phyloP scores from a whole-genome alignment of 257 asterid species.

The Petunia axillaris region DNA sequence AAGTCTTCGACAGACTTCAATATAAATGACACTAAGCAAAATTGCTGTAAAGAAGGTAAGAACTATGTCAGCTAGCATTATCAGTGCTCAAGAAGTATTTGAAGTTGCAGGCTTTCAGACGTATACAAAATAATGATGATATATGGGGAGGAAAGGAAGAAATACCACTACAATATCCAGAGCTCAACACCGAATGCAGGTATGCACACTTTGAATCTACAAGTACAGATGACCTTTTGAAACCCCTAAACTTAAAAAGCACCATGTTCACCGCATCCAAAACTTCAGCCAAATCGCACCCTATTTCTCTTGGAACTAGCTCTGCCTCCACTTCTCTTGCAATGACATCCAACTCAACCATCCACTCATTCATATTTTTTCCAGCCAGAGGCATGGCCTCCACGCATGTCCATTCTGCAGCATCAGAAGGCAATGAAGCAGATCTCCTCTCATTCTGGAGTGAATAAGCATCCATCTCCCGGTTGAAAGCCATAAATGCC shows the following conservation, averaged over 20 bases:
- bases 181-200: conserved; percentile 80
- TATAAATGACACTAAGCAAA: conserved; percentile 87
- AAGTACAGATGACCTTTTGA: conserved; percentile 73
- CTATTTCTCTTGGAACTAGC: conserved; percentile 79
- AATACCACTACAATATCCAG: conserved; percentile 77
- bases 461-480: conserved; percentile 66
- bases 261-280: conserved; percentile 84
- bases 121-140: conserved; percentile 1
- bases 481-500: conserved; percentile 68
- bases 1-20: conserved; percentile 94
- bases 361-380: conserved; percentile 72
- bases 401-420: conserved; percentile 50
- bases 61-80: conserved; percentile 29
- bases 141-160: conserved; percentile 1
- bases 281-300: conserved; percentile 77
- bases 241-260: conserved; percentile 72
- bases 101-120: background rate
- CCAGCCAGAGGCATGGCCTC: conserved; percentile 81
- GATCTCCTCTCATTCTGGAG: conserved; percentile 62
- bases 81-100: background rate
- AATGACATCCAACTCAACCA: conserved; percentile 72
- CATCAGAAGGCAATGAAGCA: conserved; percentile 36
- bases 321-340: conserved; percentile 92
- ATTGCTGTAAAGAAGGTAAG: conserved; percentile 59
- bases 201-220: conserved; percentile 82